Conservation (phyloP, 1,284 basidiomycete genomes). For the Wallemia hederae region DNA sequence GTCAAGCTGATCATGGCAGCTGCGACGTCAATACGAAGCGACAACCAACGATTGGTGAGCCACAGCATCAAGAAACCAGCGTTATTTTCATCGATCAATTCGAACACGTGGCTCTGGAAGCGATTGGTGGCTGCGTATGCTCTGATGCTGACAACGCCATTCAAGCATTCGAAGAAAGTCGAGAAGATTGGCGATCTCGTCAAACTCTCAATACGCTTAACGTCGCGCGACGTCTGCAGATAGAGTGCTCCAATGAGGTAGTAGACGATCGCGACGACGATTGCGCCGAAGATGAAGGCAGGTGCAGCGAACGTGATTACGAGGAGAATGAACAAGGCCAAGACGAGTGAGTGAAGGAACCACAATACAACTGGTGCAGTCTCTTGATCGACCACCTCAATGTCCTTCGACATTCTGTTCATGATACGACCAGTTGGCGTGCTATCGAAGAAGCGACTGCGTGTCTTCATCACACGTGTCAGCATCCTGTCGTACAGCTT, state of each 20-base stretch:
- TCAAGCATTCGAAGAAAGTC: conserved; percentile 20
- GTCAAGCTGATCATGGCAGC: conserved; percentile 20
- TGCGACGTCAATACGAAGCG: conserved; percentile 19
- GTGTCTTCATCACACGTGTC: conserved; percentile 12
- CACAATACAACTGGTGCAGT: conserved; percentile 15
- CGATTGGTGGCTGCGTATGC: conserved; percentile 22
- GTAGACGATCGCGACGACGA: conserved; percentile 19
- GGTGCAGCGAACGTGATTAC: conserved; percentile 16
- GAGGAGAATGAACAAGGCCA: conserved; percentile 13
- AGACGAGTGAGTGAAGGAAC: conserved; percentile 13
- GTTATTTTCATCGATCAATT: conserved; percentile 20
- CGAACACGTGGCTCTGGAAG: conserved; percentile 19
- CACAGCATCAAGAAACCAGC: conserved; percentile 15
- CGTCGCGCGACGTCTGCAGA: conserved; percentile 21
- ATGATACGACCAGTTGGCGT: conserved; percentile 21
- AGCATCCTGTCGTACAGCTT: conserved; percentile 13
- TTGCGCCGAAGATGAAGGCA: conserved; percentile 17
- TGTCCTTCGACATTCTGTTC: conserved; percentile 20
- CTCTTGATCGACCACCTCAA: conserved; percentile 22
- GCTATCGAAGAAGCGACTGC: conserved; percentile 16
- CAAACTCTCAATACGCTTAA: conserved; percentile 25
- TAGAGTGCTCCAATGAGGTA: conserved; percentile 19
- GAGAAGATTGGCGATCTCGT: conserved; percentile 26
- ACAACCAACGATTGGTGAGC: conserved; percentile 20
- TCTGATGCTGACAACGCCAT: conserved; percentile 22